phyloP scores from a whole-genome alignment of 495 filamentous ascomycete genomes.

The Penicillium mononematosum region DNA sequence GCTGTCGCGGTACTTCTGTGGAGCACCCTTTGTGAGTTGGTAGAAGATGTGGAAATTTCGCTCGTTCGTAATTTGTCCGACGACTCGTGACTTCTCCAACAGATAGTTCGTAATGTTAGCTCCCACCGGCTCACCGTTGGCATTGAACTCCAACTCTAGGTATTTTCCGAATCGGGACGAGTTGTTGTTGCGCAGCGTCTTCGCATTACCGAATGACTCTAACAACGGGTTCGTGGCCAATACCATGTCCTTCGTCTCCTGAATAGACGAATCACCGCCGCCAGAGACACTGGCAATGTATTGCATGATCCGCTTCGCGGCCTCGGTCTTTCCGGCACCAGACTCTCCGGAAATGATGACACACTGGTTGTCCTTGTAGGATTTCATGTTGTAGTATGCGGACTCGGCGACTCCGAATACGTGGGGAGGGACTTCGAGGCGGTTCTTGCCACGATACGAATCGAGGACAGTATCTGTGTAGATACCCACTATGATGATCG shows the following conservation, averaged over 20 bases:
- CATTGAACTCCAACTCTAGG: constrained; percentile 94
- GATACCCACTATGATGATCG: constrained; percentile 69
- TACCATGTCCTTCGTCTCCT: constrained; percentile 98
- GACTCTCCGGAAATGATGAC: constrained; percentile 99
- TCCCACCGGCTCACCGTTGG: constrained; percentile 87
- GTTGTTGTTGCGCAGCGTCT: constrained; percentile 98
- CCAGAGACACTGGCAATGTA: constrained; percentile 98
- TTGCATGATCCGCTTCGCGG: constrained; percentile 98
- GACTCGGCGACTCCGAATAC: constrained; percentile 98
- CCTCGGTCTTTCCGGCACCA: constrained; percentile 98
- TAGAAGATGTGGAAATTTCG: constrained; percentile 99
- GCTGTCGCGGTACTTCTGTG: constrained; percentile 75
- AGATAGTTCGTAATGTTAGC: constrained; percentile 98
- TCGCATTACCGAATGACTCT: constrained; percentile 97
- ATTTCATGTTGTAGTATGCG: constrained; percentile 99
- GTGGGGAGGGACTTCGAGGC: constrained; percentile 92
- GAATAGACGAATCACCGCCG: constrained; percentile 84
- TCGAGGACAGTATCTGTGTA: constrained; percentile 92
- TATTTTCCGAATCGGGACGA: constrained; percentile 98
- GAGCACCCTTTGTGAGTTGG: constrained; percentile 94
- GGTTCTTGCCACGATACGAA: constrained; percentile 93
- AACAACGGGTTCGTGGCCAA: constrained; percentile 95
- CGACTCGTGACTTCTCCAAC: constrained; percentile 91
- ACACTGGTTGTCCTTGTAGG: constrained; percentile 98
- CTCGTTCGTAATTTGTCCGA: constrained; percentile 93